Evolutionary conservation across 768 basidiomycete genomes (phyloP).

Genomic region (Termitomyces heimii): DNA sequence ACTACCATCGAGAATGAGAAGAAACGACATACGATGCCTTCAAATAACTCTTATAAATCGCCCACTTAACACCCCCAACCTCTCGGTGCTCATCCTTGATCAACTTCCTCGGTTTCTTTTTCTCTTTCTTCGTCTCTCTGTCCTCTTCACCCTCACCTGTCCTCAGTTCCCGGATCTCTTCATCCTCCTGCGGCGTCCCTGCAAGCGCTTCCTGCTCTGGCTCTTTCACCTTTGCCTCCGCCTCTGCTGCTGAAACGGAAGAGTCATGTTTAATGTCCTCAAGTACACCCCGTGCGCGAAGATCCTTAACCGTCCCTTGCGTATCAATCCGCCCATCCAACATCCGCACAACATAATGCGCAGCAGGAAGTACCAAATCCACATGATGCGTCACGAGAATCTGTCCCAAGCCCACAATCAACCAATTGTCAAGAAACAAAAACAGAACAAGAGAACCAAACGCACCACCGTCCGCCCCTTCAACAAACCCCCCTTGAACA

Average conservation of each 20-base stretch:
- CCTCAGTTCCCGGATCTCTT: constrained; percentile 3
- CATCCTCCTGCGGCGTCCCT: background rate
- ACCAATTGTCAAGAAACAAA: background rate
- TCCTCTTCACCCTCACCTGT: constrained; percentile 10
- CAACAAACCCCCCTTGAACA: constrained; percentile 63
- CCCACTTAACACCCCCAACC: constrained; percentile 78
- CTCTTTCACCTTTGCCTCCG: constrained; percentile 43
- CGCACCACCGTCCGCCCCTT: constrained; percentile 59
- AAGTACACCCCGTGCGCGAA: constrained; percentile 55
- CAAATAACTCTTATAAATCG: constrained; percentile 61
- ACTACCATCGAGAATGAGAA: background rate
- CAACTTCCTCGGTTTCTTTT: constrained; percentile 66
- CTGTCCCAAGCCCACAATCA: constrained; percentile 19
- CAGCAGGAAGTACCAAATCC: constrained; percentile 70
- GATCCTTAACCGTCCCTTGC: constrained; percentile 59
- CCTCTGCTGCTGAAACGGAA: constrained; percentile 5
- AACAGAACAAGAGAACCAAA: background rate
- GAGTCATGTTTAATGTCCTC: constrained; percentile 47
- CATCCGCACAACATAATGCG: constrained; percentile 67
- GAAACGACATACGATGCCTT: constrained; percentile 53
- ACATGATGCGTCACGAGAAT: constrained; percentile 77
- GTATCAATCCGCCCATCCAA: constrained; percentile 72
- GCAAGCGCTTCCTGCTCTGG: constrained; percentile 27
- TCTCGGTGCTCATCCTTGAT: constrained; percentile 81
- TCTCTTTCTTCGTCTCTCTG: constrained; percentile 19